Evolutionary conservation across 2,329 filamentous ascomycete species (phyloP), one percentile per base, ranked within the genome.

Genomic region (Tolypocladium pustulatum): DNA sequence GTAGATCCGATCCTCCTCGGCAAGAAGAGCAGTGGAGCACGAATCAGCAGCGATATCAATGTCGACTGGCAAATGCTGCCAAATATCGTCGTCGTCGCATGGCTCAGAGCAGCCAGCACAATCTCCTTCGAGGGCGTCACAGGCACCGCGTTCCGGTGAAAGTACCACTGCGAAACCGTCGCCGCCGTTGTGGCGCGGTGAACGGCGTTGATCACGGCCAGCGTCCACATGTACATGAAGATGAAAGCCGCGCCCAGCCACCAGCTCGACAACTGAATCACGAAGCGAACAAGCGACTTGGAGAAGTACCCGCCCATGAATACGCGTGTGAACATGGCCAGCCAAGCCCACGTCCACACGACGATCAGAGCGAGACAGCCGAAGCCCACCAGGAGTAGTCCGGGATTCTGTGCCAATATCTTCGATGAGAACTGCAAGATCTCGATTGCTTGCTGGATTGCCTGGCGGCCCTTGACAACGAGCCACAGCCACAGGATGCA

Each of bases 121-220:
- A 97, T 88, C 58, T 92, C 87, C 59, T 82, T 80, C 1, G 91
- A 92, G 0, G 90, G 86, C 2, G 91, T 86, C 10, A 87, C 80
- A 6, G 93, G 91, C 13, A 86, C 82, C 5, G 86, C 85, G 66
- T 95, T 89, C 62, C 94, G 90, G 73, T 97, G 93, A 73, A 97
- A 99, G 74, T 99, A 99, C 94, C 94, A 99, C 73, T 99, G 94
- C 46, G 91, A 96, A 30, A 97, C 93, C 0, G 93, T 96, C 13
- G 94, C 94, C 30, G 91, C 93, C 17, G 93, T 96, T 20, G 92
- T 94, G 27, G 90, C 87, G 60, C 94, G 87, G 71, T 99, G 93
- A 27, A 97, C 83, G 22, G 91, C 91, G 59, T 91, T 88, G 69
- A 96, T 86, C 59, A 97, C 84, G 2, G 89, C 89, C 49, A 97